Evolutionary conservation across 1,139 yeast species (phyloP), one percentile per base, ranked within the genome.

Genomic region (Yamadazyma taylorii): DNA sequence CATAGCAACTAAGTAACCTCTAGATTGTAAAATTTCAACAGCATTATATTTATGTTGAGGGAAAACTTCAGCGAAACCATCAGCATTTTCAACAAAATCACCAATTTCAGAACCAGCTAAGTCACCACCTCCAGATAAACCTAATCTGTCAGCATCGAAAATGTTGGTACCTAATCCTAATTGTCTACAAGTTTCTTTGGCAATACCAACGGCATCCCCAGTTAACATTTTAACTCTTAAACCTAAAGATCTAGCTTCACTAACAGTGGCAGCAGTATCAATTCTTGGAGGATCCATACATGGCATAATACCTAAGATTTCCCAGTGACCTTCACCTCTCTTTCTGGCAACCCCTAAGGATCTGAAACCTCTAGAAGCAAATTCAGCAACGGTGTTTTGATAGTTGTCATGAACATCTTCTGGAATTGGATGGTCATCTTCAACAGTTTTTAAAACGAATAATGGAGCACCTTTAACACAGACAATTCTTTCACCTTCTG

Each of bases 301-400:
- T 69, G 96, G 95, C 95, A 88, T 87, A 76, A 88, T 90, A 75
- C 96, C 96, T 63, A 88, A 79, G 60, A 88, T 85, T 78, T 88
- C 96, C 96, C 96, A 88, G 83, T 87, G 95, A 67, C 95, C 96
- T 71, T 88, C 96, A 74, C 95, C 96, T 84, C 95, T 85, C 94
- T 88, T 88, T 80, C 95, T 88, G 58, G 96, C 96, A 76, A 88
- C 96, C 86, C 96, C 96, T 64, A 88, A 79, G 62, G 96, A 89
- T 75, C 96, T 81, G 95, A 88, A 88, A 83, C 96, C 96, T 83
- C 96, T 86, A 58, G 94, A 80, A 64, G 96, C 96, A 67, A 88
- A 87, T 77, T 88, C 96, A 64, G 95, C 95, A 63, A 89, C 96
- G 73, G 90, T 87, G 80, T 86, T 87, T 78, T 86, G 95, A 76